Base-by-base conservation (phyloP, 176 grass and related monocot genomes). In the Olyra latifolia region DNA sequence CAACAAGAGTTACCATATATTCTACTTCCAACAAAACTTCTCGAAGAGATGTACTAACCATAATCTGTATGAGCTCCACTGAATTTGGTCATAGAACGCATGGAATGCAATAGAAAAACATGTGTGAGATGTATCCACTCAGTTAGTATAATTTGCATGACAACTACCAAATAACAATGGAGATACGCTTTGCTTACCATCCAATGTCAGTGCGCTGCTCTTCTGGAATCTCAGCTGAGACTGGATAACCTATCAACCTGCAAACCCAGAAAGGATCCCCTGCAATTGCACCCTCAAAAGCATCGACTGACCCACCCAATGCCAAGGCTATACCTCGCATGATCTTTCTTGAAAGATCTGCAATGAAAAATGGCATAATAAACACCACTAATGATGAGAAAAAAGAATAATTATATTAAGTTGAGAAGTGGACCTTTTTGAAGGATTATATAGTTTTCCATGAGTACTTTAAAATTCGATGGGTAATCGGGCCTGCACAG, bases 21-120 rank as follows among this genome's bases (percentile, higher is more conserved):
- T 49, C 4, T 72, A 62, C 15, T 77, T 50, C 10, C 22, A 62
- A 66, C 15, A 7, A 55, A 73, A 30, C 6, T 66, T 48, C 4
- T 66, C 1, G 25, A 67, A 24, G 16, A 87, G 6, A 74, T 35
- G 72, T 87, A 76, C 92, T 83, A 65, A 98, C 96, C 96, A 69
- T 98, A 98, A 83, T 98, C 96, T 35, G 96, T 98, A 60, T 98
- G 96, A 82, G 90, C 92, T 78, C 96, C 96, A 53, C 96, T 98
- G 88, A 29, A 89, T 89, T 89, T 80, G 28, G 13, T 79, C 52
- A 38, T 54, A 71, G 23, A 79, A 74, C n/a, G 10, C 55, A 80
- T 41, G 54, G 7, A 46, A 72, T n/a, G 28, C 42, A 84, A 45
- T 80, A 58, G 24, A 70, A 74, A 84, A 69, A 3, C 14, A 67